phyloP scores from a whole-genome alignment of 805 yeast species.

The Yarrowia deformans region DNA sequence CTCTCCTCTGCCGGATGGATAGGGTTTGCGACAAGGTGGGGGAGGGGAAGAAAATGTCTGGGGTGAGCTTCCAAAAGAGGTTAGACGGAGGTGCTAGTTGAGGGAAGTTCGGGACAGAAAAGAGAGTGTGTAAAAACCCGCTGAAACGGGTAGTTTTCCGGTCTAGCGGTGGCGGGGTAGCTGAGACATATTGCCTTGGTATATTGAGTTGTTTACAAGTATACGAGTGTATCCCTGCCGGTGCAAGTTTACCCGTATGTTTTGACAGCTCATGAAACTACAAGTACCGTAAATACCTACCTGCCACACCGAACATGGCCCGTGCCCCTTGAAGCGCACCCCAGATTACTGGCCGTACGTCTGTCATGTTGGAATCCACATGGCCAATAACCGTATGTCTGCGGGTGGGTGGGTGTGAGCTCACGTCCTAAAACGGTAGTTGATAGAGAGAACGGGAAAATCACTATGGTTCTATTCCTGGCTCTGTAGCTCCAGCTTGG shows the following conservation, averaged over 20 bases:
- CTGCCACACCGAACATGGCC: conserved; percentile 1
- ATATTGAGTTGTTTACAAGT: background rate
- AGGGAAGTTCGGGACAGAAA: background rate
- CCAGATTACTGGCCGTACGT: conserved; percentile 20
- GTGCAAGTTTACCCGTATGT: background rate
- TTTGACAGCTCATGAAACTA: too few species aligned
- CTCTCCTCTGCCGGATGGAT: background rate
- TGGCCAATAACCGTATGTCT: conserved; percentile 31
- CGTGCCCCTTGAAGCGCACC: conserved; percentile 26
- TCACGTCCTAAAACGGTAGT: conserved; percentile 18
- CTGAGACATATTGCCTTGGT: background rate
- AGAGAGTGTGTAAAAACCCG: background rate
- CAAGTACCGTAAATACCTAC: too few species aligned
- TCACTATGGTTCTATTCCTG: too few species aligned
- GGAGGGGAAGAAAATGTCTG: conserved; percentile 16
- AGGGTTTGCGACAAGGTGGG: conserved; percentile 12
- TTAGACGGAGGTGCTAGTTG: conserved; percentile 19
- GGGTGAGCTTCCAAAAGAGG: conserved; percentile 30
- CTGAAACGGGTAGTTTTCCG: conserved; percentile 11
- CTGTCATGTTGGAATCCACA: conserved; percentile 27
- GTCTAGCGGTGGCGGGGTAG: conserved; percentile 15
- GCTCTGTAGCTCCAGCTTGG: too few species aligned
- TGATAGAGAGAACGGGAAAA: background rate
- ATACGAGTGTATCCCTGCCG: too few species aligned
- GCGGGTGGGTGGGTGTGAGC: background rate